These are phyloP conservation scores for Colletotrichum cordylinicola DNA, from an alignment of 2,329 filamentous ascomycete genomes.

Conservation along the genomic window DNA sequence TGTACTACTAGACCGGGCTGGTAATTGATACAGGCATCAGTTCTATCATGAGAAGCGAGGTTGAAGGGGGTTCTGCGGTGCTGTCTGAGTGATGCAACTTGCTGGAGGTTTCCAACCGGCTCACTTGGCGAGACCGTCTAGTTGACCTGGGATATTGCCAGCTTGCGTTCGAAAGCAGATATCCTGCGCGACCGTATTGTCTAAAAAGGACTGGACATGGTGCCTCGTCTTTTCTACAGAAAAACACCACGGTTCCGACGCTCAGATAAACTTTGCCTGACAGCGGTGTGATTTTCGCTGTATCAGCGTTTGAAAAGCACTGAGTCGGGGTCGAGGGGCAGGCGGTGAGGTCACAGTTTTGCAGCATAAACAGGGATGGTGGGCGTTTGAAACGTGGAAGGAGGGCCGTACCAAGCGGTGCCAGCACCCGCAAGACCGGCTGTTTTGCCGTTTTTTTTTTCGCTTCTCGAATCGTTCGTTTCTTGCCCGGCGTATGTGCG, in stretches of 20 bases:
- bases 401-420: neutral
- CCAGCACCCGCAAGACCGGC: neutral
- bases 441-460: neutral
- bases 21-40: slow-evolving; percentile 23
- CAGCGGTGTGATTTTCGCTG: neutral
- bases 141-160: neutral
- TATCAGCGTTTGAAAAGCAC: neutral
- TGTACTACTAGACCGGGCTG: slow-evolving; percentile 25
- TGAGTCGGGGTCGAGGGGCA: neutral
- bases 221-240: neutral
- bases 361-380: neutral
- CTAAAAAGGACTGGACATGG: neutral
- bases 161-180: neutral
- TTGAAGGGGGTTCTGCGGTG: neutral
- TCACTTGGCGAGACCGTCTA: neutral
- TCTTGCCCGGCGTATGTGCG: neutral
- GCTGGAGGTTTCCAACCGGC: neutral
- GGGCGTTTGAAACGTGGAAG: neutral
- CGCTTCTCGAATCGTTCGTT: neutral
- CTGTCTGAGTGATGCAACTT: neutral
- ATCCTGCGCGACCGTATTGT: neutral
- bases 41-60: slow-evolving; percentile 5
- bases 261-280: neutral
- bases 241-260: neutral
- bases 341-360: neutral